Conservation (phyloP, 257 asterid genomes). For the Verbena officinalis region DNA sequence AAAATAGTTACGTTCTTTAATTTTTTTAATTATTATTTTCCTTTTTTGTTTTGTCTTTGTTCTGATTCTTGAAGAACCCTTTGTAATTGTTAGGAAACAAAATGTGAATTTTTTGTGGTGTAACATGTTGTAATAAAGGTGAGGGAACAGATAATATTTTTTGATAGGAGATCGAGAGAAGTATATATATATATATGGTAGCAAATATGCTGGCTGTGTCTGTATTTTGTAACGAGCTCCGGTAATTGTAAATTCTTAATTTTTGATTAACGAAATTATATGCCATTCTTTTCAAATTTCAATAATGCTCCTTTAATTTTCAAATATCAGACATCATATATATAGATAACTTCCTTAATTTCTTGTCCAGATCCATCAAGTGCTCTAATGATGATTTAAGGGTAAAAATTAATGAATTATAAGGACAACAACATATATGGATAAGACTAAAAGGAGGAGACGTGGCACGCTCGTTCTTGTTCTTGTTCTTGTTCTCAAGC, state of each 20-base stretch:
- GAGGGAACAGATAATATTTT: slow-evolving; percentile 17
- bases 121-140: slow-evolving; percentile 43
- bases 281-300: background rate
- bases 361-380: background rate
- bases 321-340: background rate
- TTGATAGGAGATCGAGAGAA: slow-evolving; percentile 21
- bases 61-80: slow-evolving; percentile 33
- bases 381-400: slow-evolving; percentile 2
- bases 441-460: slow-evolving; percentile 15
- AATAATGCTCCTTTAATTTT: background rate
- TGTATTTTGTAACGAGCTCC: background rate
- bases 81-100: slow-evolving; percentile 42
- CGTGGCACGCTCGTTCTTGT: background rate
- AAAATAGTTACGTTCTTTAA: too few relatives aligned
- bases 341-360: background rate
- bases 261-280: too few relatives aligned
- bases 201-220: background rate
- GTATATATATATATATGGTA: slow-evolving; percentile 1
- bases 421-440: background rate
- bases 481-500: background rate
- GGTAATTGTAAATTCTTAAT: too few relatives aligned
- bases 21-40: background rate
- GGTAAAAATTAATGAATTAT: background rate
- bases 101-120: slow-evolving; percentile 43
- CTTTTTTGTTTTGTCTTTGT: background rate